These are phyloP conservation scores for Ambispora gerdemannii DNA, from an alignment of 192 early-diverging fungal species.

Conservation along the genomic window DNA sequence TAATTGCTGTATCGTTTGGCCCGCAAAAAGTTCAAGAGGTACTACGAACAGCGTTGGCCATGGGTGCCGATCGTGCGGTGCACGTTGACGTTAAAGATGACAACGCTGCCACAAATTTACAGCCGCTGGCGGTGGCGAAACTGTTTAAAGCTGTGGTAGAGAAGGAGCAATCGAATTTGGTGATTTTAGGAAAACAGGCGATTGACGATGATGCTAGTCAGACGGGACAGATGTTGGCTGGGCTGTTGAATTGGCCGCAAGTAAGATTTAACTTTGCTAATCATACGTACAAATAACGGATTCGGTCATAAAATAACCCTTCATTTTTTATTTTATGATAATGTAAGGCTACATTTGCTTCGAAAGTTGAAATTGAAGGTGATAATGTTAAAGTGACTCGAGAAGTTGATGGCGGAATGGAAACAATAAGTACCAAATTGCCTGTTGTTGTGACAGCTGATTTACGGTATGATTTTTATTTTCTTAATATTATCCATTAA, in stretches of 20 bases:
- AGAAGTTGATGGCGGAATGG: conserved; percentile 97
- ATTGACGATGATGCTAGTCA: conserved; percentile 98
- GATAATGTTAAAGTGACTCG: conserved; percentile 79
- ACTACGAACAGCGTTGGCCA: conserved; percentile 92
- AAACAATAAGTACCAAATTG: conserved; percentile 77
- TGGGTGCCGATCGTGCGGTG: conserved; percentile 95
- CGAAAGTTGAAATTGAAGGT: conserved; percentile 80
- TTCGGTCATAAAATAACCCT: not conserved
- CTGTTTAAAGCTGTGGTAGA: conserved; percentile 82
- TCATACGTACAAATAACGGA: no score
- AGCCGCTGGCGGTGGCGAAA: conserved; percentile 92
- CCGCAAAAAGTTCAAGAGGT: conserved; percentile 87
- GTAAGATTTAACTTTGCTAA: conserved; percentile 39
- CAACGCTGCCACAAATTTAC: conserved; percentile 48
- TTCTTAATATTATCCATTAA: no score
- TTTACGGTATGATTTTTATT: conserved; percentile 61
- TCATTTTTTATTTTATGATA: conserved; percentile 42
- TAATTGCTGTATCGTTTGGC: conserved; percentile 88
- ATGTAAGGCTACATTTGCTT: conserved; percentile 97
- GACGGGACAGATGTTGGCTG: conserved; percentile 98
- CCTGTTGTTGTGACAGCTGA: conserved; percentile 96
- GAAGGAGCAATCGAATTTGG: conserved; percentile 89
- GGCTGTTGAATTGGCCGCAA: conserved; percentile 90
- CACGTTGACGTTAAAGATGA: conserved; percentile 82
- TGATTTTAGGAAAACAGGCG: conserved; percentile 97